Evolutionary conservation across 2,329 filamentous ascomycete species (phyloP).

Genomic region (Parastagonospora avenae): DNA sequence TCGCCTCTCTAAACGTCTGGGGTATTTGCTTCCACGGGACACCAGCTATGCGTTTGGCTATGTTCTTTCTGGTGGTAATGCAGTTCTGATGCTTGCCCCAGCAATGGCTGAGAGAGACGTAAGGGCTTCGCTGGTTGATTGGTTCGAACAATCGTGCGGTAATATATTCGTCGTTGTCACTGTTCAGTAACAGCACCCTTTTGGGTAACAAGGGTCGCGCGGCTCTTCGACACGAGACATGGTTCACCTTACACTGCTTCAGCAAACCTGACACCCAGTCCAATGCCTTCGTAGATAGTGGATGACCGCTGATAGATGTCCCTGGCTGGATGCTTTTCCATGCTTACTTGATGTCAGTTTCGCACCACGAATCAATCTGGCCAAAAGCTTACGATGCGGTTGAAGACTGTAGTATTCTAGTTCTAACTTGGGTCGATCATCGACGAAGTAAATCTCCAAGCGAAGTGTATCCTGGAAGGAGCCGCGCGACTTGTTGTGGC

Average conservation of each 20-base stretch:
- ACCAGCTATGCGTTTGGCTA: conserved; percentile 1
- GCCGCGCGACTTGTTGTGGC: conserved; percentile 1
- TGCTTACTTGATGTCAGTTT: conserved; percentile 4
- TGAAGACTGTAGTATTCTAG: conserved; percentile 19
- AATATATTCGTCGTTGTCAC: neutral
- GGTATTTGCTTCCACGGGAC: conserved; percentile 8
- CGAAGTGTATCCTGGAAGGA: conserved; percentile 7
- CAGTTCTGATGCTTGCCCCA: conserved; percentile 10
- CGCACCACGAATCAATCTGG: neutral
- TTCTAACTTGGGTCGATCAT: conserved; percentile 20
- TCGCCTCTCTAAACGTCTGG: conserved; percentile 7
- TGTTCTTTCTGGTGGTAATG: conserved; percentile 1
- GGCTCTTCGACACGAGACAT: conserved; percentile 10
- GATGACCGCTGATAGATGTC: conserved; percentile 14
- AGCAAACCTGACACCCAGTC: conserved; percentile 12
- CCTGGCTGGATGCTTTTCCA: conserved; percentile 20
- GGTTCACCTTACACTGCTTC: conserved; percentile 6
- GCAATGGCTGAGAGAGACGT: conserved; percentile 13
- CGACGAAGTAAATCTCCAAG: conserved; percentile 14
- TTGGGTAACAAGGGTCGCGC: conserved; percentile 12
- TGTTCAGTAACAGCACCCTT: conserved; percentile 10
- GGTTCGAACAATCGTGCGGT: conserved; percentile 7
- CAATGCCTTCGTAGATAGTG: conserved; percentile 10
- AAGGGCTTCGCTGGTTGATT: conserved; percentile 2
- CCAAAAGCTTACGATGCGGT: conserved; percentile 9